phyloP scores from a whole-genome alignment of 352 stramenopile species.

The Phytophthora gonapodyides region DNA sequence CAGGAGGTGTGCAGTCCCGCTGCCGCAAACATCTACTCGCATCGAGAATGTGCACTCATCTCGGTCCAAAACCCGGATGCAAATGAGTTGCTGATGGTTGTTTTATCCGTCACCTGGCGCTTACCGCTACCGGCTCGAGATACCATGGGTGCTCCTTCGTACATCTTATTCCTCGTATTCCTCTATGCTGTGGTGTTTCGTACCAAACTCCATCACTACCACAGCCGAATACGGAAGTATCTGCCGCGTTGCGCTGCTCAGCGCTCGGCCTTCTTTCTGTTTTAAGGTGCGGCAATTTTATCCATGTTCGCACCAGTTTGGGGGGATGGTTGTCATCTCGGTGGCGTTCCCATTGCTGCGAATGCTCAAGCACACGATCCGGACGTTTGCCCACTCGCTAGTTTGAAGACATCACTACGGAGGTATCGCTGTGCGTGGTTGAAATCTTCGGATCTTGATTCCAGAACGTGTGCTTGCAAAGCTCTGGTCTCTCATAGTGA shows the following conservation, averaged over 20 bases:
- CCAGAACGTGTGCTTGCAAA: conserved; percentile 37
- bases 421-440: conserved; percentile 41
- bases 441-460: conserved; percentile 38
- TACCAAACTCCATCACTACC: conserved; percentile 5
- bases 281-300: conserved; percentile 21
- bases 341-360: conserved; percentile 30
- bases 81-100: conserved; percentile 18
- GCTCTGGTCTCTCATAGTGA: conserved; percentile 13
- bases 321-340: conserved; percentile 26
- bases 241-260: conserved; percentile 12
- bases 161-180: conserved; percentile 7
- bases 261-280: conserved; percentile 22
- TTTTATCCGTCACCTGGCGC: conserved; percentile 16
- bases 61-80: conserved; percentile 4
- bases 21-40: conserved; percentile 20
- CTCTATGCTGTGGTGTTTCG: conserved; percentile 20
- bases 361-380: conserved; percentile 26
- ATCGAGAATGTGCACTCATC: conserved; percentile 7
- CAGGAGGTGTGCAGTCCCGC: conserved; percentile 15
- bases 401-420: conserved; percentile 41
- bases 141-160: conserved; percentile 16
- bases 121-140: conserved; percentile 27
- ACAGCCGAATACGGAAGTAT: conserved; percentile 3
- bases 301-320: conserved; percentile 26
- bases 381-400: conserved; percentile 26